Base-by-base conservation (phyloP, 139 green algal species). In the Ettlia oleoabundans region DNA sequence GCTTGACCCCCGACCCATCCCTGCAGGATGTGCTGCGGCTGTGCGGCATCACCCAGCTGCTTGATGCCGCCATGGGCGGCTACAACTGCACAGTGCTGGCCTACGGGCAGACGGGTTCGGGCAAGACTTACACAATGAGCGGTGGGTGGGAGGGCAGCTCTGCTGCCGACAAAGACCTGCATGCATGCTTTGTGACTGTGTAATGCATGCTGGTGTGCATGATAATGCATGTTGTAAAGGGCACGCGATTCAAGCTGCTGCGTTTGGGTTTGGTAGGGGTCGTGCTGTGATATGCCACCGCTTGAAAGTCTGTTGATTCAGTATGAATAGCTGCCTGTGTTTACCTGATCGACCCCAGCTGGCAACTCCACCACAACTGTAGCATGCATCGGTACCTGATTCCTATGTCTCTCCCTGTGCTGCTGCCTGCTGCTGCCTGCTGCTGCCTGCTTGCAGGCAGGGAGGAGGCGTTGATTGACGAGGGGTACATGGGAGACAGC, bases 41-140 rank as follows among this genome's bases (percentile, higher is more conserved):
- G 52, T 91, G 86, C 68, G 89, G 89, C 47, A 89, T 92, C 74
- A 87, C 82, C 13, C 84, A 95, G 88, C 91, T 98, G 79, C 88
- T 98, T 53, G 92, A 98, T 77, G 94, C 93, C 0, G 92, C 93
- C 5, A 81, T 97, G 78, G 84, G 90, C 21, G 94, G 94, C 7
- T 97, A 94, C 80, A 93, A 97, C 82, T 92, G 94, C 30, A 95
- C 89, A 24, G 88, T 96, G 47, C 62, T 90, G 62, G 81, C 70
- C 38, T 94, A 94, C 53, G 91, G 91, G 3, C 89, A 92, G 71
- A 97, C 88, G 47, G 93, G 74, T 77, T 91, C 63, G 3, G 89
- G 89, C 66, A 93, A 93, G 69, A 93, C 89, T 35, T 92, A 82
- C 78, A 92, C 87, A 7, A 92, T 94, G 83, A 81, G 62, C 24